phyloP scores from a whole-genome alignment of 305 asterid species.

The Fraxinus platypoda region DNA sequence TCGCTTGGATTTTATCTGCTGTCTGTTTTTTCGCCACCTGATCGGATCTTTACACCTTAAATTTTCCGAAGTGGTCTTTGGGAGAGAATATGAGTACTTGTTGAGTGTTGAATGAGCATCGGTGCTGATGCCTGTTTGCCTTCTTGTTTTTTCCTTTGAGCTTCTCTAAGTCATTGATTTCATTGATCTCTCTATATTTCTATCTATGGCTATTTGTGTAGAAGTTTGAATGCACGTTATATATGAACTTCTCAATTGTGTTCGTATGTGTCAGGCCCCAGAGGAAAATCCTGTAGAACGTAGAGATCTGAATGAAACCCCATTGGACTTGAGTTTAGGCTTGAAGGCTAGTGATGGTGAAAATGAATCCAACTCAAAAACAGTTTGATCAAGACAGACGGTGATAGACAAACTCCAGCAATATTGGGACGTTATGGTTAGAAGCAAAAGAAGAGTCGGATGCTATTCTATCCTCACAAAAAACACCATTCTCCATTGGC shows the following conservation, averaged over 20 bases:
- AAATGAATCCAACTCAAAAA: slow-evolving; percentile 39
- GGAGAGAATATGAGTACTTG: neutral
- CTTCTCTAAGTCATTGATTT: neutral
- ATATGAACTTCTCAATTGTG: slow-evolving; percentile 11
- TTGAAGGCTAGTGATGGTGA: slow-evolving; percentile 62
- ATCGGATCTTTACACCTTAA: neutral
- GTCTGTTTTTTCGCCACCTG: neutral
- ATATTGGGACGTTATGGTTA: slow-evolving; percentile 4
- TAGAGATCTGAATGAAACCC: slow-evolving; percentile 76
- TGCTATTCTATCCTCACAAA: slow-evolving; percentile 9
- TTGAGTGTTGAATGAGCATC: neutral
- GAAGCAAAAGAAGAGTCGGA: neutral
- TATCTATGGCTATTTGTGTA: neutral
- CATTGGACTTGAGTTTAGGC: slow-evolving; percentile 75
- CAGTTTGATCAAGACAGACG: slow-evolving; percentile 38
- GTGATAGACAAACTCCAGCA: slow-evolving; percentile 20
- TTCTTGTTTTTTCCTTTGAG: slow-evolving; percentile 2
- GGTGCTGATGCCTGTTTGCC: neutral
- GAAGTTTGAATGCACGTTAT: neutral
- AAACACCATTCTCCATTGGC: slow-evolving; percentile 2
- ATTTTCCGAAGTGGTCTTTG: neutral
- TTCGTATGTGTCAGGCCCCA: slow-evolving; percentile 33
- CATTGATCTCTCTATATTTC: neutral
- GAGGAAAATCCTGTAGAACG: slow-evolving; percentile 43
- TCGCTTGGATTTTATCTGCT: neutral